Evolutionary conservation across 2,329 filamentous ascomycete genomes (phyloP).

Genomic region (Xylaria sp.): DNA sequence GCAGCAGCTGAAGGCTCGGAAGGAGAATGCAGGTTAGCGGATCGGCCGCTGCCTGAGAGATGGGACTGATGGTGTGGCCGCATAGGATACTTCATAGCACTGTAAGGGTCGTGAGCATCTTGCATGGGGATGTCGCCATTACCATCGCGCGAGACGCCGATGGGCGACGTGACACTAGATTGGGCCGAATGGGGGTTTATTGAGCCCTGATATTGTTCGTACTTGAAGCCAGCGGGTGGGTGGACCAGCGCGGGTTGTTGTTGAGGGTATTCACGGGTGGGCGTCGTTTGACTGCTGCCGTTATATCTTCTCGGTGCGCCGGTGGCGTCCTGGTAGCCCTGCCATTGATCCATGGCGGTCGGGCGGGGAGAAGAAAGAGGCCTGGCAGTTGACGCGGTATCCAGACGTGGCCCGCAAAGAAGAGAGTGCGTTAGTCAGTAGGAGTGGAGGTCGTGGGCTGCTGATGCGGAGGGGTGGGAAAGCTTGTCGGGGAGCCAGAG

Average conservation of each 20-base stretch:
- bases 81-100: constrained; percentile 86
- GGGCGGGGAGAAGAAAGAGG: constrained; percentile 35
- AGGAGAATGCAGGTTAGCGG: constrained; percentile 76
- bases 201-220: constrained; percentile 72
- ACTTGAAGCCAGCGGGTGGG: constrained; percentile 71
- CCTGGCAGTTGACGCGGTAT: constrained; percentile 24
- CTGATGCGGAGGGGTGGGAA: constrained; percentile 36
- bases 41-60: constrained; percentile 61
- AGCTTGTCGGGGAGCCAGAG: constrained; percentile 33
- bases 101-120: constrained; percentile 84
- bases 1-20: constrained; percentile 84
- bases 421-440: constrained; percentile 33
- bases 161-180: constrained; percentile 54
- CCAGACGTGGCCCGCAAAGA: constrained; percentile 28
- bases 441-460: constrained; percentile 36
- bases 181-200: constrained; percentile 52
- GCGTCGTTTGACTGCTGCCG: constrained; percentile 49
- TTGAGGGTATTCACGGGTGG: constrained; percentile 49
- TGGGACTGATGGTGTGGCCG: constrained; percentile 83
- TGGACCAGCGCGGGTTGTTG: constrained; percentile 51
- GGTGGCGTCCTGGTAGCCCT: constrained; percentile 73
- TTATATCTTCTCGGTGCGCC: constrained; percentile 72
- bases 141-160: constrained; percentile 70
- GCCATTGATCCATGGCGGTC: constrained; percentile 71
- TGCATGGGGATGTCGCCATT: constrained; percentile 88